These are phyloP conservation scores for Colletotrichum eleusines DNA, from an alignment of 2,329 filamentous ascomycete genomes.

Conservation along the genomic window DNA sequence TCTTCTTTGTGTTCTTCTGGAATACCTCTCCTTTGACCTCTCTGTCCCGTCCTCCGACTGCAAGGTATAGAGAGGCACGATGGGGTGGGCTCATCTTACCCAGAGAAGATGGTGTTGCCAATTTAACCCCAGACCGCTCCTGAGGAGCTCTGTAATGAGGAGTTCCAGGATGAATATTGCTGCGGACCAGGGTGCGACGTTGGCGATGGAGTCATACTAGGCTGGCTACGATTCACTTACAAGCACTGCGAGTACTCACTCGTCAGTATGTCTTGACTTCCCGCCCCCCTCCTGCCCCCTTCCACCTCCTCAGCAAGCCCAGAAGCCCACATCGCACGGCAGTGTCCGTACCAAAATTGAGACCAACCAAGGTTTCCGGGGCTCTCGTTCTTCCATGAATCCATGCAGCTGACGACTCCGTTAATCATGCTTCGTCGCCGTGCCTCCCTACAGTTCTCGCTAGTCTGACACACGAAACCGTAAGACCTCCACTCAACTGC, in stretches of 20 bases:
- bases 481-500: conserved; percentile 39
- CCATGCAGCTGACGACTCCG: conserved; percentile 41
- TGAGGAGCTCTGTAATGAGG: conserved; percentile 26
- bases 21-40: conserved; percentile 25
- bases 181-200: conserved; percentile 8
- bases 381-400: conserved; percentile 6
- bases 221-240: conserved; percentile 53
- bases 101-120: conserved; percentile 30
- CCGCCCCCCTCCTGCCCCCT: conserved; percentile 15
- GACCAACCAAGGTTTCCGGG: conserved; percentile 29
- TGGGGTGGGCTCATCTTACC: conserved; percentile 4
- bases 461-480: conserved; percentile 43
- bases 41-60: conserved; percentile 5
- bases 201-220: conserved; percentile 60
- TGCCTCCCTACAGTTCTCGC: conserved; percentile 41
- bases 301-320: conserved; percentile 33
- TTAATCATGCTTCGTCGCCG: conserved; percentile 42
- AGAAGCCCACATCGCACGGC: conserved; percentile 42
- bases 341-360: conserved; percentile 32
- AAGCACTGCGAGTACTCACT: not conserved
- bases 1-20: conserved; percentile 39
- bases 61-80: conserved; percentile 27
- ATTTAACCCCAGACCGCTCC: conserved; percentile 37
- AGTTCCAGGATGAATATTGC: conserved; percentile 18
- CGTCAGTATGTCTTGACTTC: not conserved